phyloP scores from a whole-genome alignment of 83 land plant species.

The Picea mariana region DNA sequence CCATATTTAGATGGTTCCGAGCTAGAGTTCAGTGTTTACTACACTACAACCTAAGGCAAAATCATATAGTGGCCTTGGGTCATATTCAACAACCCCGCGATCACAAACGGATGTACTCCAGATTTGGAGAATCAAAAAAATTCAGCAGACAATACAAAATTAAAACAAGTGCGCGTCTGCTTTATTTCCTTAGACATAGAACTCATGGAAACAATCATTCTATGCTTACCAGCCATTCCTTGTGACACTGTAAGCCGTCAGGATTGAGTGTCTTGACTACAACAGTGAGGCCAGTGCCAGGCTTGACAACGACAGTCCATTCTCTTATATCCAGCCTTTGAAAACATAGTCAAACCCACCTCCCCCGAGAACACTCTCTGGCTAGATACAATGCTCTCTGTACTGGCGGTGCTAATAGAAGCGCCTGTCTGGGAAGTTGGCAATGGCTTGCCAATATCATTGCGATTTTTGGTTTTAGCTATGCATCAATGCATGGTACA shows the following conservation, averaged over 20 bases:
- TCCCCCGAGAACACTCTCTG: slow-evolving; percentile 77
- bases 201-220: neutral
- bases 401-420: slow-evolving; percentile 34
- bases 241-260: slow-evolving; percentile 76
- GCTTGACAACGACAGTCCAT: slow-evolving; percentile 72
- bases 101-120: neutral
- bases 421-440: neutral
- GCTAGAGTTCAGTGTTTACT: neutral
- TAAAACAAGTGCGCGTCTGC: neutral
- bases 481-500: neutral
- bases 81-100: neutral
- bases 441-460: slow-evolving; percentile 7
- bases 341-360: slow-evolving; percentile 81
- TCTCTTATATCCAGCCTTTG: slow-evolving; percentile 84
- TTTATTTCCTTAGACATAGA: no score
- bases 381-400: slow-evolving; percentile 50
- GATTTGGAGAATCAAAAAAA: neutral
- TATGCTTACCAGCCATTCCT: slow-evolving; percentile 76
- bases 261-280: slow-evolving; percentile 76
- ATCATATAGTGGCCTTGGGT: neutral
- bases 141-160: neutral
- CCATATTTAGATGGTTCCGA: no score
- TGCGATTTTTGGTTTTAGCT: slow-evolving; percentile 7
- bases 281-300: slow-evolving; percentile 70
- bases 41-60: neutral